Conservation (phyloP, 176 grass and related monocot species). For the Oryza meridionalis region DNA sequence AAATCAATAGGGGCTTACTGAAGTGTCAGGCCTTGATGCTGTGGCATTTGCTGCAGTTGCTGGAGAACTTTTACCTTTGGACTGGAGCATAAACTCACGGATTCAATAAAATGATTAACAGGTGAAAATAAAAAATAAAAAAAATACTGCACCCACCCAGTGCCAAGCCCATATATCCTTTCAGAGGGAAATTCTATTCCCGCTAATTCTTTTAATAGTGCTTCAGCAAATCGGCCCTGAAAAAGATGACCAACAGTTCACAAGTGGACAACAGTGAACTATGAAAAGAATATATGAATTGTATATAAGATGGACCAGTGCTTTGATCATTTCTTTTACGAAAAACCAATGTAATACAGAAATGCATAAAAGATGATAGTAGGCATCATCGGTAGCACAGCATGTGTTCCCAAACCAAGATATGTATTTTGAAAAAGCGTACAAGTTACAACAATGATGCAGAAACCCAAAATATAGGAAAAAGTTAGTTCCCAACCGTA, state of each 20-base stretch:
- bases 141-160: slow-evolving; percentile 59
- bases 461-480: neutral
- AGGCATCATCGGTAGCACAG: neutral
- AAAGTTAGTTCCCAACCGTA: neutral
- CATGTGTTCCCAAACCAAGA: slow-evolving; percentile 1
- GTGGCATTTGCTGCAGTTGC: slow-evolving; percentile 73
- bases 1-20: slow-evolving; percentile 57
- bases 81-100: slow-evolving; percentile 53
- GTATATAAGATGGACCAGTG: neutral
- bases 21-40: slow-evolving; percentile 69
- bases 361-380: neutral
- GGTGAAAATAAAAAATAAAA: slow-evolving; percentile 12
- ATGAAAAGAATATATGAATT: slow-evolving; percentile 1
- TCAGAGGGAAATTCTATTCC: slow-evolving; percentile 79
- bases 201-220: slow-evolving; percentile 75
- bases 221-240: slow-evolving; percentile 87
- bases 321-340: neutral
- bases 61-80: slow-evolving; percentile 86
- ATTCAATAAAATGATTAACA: slow-evolving; percentile 23
- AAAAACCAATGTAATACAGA: neutral
- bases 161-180: slow-evolving; percentile 90
- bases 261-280: neutral
- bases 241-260: neutral
- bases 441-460: neutral
- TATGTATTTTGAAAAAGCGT: slow-evolving; percentile 23